Conservation (phyloP, 108 stramenopile genomes). For the Craspedostauros australis region DNA sequence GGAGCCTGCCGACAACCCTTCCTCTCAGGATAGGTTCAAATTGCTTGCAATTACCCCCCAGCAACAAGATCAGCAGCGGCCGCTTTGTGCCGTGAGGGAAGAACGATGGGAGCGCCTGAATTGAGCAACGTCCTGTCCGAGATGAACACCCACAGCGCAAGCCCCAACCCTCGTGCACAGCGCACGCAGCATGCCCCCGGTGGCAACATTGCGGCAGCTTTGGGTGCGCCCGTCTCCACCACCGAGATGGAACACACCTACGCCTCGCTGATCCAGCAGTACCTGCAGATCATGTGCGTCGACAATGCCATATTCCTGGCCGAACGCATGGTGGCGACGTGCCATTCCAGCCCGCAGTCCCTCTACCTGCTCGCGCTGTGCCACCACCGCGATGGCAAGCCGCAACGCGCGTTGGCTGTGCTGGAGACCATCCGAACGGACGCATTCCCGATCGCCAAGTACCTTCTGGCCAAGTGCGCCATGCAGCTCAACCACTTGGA, state of each 20-base stretch:
- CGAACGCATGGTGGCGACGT: conserved; percentile 63
- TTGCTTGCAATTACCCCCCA: no score
- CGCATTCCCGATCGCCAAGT: conserved; percentile 19
- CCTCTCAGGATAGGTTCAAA: no score
- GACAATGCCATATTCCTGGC: conserved; percentile 82
- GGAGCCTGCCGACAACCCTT: no score
- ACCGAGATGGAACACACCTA: conserved; percentile 58
- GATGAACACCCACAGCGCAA: no score
- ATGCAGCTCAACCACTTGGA: conserved; percentile 57
- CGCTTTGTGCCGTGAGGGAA: no score
- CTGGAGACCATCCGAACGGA: conserved; percentile 27
- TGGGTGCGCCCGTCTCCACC: no score
- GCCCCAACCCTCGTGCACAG: no score
- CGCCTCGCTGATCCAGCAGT: conserved; percentile 73
- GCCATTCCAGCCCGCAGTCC: conserved; percentile 38
- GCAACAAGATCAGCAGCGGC: no score
- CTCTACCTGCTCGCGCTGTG: conserved; percentile 65
- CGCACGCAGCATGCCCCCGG: no score
- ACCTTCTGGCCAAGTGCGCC: conserved; percentile 68
- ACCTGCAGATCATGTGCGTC: conserved; percentile 55
- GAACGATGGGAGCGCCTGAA: no score
- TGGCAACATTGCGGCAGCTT: no score
- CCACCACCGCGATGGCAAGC: conserved; percentile 56
- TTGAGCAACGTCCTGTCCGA: no score
- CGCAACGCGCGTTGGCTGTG: conserved; percentile 46